Percentiles rank a stretch among this genome's conserved stretches.
Conservation (phyloP, 1,139 yeast species). For the Yamadazyma triangularis region DNA sequence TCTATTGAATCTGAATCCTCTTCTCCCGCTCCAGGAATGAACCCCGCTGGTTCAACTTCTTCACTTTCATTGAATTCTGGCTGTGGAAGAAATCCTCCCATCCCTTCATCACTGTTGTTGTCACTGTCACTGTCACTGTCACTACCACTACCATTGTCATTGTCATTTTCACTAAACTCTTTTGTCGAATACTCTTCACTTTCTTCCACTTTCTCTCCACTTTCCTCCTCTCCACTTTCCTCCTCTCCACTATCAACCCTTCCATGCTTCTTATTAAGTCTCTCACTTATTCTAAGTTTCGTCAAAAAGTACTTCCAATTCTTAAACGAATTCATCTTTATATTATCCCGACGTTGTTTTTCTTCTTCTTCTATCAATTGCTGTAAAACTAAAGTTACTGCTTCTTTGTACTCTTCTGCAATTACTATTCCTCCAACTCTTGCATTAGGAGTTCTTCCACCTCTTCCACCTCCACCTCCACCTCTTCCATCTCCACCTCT, state of each 20-base stretch:
- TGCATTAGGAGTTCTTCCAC: conserved; percentile 48
- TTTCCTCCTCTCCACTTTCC: conserved; percentile 5
- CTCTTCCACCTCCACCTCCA: conserved; percentile 11
- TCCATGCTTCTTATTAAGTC: conserved; percentile 68
- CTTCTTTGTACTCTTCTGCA: conserved; percentile 60
- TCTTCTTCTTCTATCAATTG: conserved; percentile 53
- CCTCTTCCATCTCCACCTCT: conserved; percentile 53
- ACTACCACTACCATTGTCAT: conserved; percentile 1
- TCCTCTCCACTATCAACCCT: conserved; percentile 12
- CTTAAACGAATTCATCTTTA: conserved; percentile 51
- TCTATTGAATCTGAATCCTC: no score
- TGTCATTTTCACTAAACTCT: no score
- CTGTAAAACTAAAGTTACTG: conserved; percentile 53
- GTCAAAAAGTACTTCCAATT: conserved; percentile 73
- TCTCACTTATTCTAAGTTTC: conserved; percentile 63
- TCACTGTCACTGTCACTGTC: neutral
- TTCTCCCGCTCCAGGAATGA: no score
- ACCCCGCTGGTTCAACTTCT: neutral
- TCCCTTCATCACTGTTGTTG: conserved; percentile 1
- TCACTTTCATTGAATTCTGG: neutral
- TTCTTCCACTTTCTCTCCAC: conserved; percentile 5
- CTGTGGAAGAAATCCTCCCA: conserved; percentile 1
- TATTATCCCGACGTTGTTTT: conserved; percentile 41
- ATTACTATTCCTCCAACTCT: conserved; percentile 75
- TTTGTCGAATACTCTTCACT: conserved; percentile 7